phyloP scores from a whole-genome alignment of 768 basidiomycete genomes.

The Lactifluus piperatus region DNA sequence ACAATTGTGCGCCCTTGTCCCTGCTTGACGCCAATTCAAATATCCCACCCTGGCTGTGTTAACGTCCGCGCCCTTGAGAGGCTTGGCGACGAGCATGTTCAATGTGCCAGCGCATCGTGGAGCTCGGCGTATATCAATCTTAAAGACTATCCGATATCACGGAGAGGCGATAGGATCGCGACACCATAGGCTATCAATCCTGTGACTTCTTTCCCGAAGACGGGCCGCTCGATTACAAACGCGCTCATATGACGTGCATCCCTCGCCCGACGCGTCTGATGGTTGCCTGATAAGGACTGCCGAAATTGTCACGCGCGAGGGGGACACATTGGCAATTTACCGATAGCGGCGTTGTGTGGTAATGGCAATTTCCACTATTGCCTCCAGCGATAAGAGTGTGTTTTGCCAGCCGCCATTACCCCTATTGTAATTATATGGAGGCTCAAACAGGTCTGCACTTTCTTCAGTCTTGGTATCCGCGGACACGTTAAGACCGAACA shows the following conservation, averaged over 20 bases:
- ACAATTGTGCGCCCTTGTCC: constrained; percentile 5
- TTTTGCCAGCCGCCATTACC: background rate
- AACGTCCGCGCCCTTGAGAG: background rate
- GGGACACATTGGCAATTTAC: constrained; percentile 1
- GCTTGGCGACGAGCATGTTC: background rate
- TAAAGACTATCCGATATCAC: background rate
- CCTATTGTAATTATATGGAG: background rate
- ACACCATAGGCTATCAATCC: background rate
- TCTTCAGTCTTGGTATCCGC: background rate
- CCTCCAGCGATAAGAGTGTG: background rate
- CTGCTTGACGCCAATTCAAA: background rate
- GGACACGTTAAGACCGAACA: background rate
- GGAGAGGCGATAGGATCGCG: background rate
- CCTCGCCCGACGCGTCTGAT: constrained; percentile 10
- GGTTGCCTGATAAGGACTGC: background rate
- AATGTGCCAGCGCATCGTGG: constrained; percentile 9
- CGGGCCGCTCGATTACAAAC: constrained; percentile 2
- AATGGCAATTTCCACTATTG: background rate
- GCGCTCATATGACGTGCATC: constrained; percentile 15
- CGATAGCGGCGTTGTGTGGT: background rate
- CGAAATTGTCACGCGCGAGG: constrained; percentile 1
- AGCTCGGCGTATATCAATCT: background rate
- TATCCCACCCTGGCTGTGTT: background rate
- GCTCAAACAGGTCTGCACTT: background rate
- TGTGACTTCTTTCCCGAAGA: constrained; percentile 2